These are phyloP conservation scores for Salix dunnii DNA, from an alignment of 345 rosid genomes.

Conservation along the genomic window DNA sequence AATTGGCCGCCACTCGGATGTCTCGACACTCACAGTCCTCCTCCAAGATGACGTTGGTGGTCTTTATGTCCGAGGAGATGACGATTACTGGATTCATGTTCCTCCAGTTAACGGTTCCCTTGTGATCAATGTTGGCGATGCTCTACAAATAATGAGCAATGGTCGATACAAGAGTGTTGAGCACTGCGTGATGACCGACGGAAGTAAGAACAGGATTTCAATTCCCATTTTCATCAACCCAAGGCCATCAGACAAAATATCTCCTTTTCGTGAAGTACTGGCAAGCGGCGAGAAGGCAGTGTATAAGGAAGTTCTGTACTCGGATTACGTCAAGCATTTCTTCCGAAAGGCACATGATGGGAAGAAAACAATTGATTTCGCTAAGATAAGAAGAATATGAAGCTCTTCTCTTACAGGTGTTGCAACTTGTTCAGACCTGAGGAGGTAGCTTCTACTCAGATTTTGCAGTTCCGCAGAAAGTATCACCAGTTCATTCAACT, in stretches of 20 bases:
- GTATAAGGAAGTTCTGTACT: constrained; percentile 13
- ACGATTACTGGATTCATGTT: constrained; percentile 25
- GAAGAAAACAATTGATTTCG: constrained; percentile 2
- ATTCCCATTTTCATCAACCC: constrained; percentile 30
- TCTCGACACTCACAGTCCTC: constrained; percentile 35
- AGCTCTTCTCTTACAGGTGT: neutral
- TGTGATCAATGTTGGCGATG: constrained; percentile 28
- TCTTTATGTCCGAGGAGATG: constrained; percentile 34
- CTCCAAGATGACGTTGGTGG: constrained; percentile 45
- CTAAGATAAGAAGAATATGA: neutral
- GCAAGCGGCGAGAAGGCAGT: constrained; percentile 10
- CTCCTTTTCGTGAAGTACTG: constrained; percentile 23
- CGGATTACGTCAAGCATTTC: constrained; percentile 20
- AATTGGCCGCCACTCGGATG: constrained; percentile 40
- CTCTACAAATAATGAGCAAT: constrained; percentile 28
- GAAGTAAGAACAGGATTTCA: constrained; percentile 22
- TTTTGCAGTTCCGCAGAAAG: too few relatives aligned
- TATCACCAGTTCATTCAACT: too few relatives aligned
- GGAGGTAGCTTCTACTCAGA: too few relatives aligned
- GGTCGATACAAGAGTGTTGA: constrained; percentile 24
- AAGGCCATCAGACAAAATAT: constrained; percentile 3
- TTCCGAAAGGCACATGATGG: constrained; percentile 17
- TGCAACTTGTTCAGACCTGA: too few relatives aligned
- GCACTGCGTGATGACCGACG: constrained; percentile 18
- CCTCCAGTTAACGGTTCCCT: constrained; percentile 21